Evolutionary conservation across 768 basidiomycete species (phyloP), one percentile per base, ranked within the genome.

Genomic region (Phaeotremella fagi): DNA sequence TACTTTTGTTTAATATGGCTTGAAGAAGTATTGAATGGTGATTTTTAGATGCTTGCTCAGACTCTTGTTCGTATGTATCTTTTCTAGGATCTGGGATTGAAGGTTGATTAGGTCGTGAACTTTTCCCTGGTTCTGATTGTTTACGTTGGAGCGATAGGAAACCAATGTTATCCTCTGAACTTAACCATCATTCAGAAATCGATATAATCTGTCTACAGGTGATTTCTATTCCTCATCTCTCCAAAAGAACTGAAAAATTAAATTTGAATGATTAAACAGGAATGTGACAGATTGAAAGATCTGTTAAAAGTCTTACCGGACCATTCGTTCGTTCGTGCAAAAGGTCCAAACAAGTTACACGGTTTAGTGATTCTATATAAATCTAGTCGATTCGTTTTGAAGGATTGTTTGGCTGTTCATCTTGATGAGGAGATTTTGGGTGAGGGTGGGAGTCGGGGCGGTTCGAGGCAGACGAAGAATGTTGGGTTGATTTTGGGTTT

Each of bases 191-290:
- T 52, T 41, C 57, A 18, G 65, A 80, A n/a, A 83, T 87, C 1
- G 88, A 92, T 72, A 81, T 95, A 23, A 74, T 90, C 38, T 94
- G 90, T 70, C 79, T 95, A 38, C 91, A 95, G 79, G 90, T 86
- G 70, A 55, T 75, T 66, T 25, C 22, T 28, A 25, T 20, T 28
- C 48, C 41, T 46, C 24, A 48, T 27, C 31, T 16, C 7, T 7
- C 31, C 31, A n/a, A n/a, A n/a, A n/a, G n/a, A n/a, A n/a, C n/a
- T n/a, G n/a, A n/a, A n/a, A n/a, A n/a, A n/a, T n/a, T n/a, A n/a
- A n/a, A n/a, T 16, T 33, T 33, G 27, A 29, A 50, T 46, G 26
- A 41, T 42, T 46, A 25, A 20, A 24, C 68, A 95, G 89, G 91
- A 97, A 79, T 89, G 90, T 6, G 92, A 94, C 66, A 79, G 84